A percentile compares a stretch with the other conserved stretches of the same genome.
phyloP scores from a whole-genome alignment of 169 alveolate genomes.

The Plasmodium yoelii region DNA sequence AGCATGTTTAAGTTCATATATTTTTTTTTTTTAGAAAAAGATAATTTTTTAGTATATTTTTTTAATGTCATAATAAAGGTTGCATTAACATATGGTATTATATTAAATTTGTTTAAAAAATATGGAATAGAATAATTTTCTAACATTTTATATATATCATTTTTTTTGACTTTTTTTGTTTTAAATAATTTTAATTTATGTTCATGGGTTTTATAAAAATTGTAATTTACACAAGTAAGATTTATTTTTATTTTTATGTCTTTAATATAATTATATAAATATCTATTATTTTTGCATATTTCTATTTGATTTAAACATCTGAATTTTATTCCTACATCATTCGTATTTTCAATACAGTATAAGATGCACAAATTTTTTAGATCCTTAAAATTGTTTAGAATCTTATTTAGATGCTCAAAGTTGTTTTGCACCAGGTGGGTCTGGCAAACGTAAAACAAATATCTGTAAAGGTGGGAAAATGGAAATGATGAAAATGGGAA shows the following conservation, averaged over 20 bases:
- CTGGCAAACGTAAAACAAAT: slow-evolving; percentile 36
- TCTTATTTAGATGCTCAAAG: slow-evolving; percentile 8
- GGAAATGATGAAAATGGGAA: no score
- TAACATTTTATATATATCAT: slow-evolving; percentile 4
- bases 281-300: slow-evolving; percentile 11
- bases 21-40: neutral
- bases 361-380: slow-evolving; percentile 25
- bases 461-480: no score
- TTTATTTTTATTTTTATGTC: slow-evolving; percentile 17
- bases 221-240: slow-evolving; percentile 11
- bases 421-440: neutral
- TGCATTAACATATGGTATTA: slow-evolving; percentile 11
- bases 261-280: slow-evolving; percentile 40
- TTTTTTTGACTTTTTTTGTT: slow-evolving; percentile 7
- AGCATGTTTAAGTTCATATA: neutral
- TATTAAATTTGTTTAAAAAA: neutral
- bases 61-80: slow-evolving; percentile 9
- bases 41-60: neutral
- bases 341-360: slow-evolving; percentile 28
- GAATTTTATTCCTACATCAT: slow-evolving; percentile 3
- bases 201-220: slow-evolving; percentile 21
- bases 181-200: neutral
- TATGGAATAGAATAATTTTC: slow-evolving; percentile 2
- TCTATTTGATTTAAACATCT: slow-evolving; percentile 23
- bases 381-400: slow-evolving; percentile 13